Base-by-base conservation (phyloP, 2,329 filamentous ascomycete genomes). In the Cadophora malorum region DNA sequence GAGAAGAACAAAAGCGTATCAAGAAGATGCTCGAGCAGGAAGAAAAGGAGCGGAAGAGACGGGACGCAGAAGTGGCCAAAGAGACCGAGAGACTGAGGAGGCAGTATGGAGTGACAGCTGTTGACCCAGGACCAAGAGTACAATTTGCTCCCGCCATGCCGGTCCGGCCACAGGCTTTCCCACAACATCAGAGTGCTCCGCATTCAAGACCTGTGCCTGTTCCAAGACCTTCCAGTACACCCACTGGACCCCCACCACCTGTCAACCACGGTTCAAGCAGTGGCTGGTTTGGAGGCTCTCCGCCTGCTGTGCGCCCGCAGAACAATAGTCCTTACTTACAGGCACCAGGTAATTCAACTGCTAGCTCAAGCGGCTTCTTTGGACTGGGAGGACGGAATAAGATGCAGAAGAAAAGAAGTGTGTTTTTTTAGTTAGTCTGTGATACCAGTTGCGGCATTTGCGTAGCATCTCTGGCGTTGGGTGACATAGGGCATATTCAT, bases 61-160 rank as follows among this genome's bases (percentile, higher is more conserved):
- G 83, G 67, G 85, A 90, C 38, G 86, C 84, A 10, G 86, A 87
- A 72, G 81, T 94, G 0, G 90, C 94, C 23, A 86, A 85, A 70
- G 95, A 99, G 80, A 98, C 96, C 0, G 93, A 96, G 77, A 85
- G 94, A 1, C 82, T 99, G 45, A 83, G 87, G 25, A 86, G 83
- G 72, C 79, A 90, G 73, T 94, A 92, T 74, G 91, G 91, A 10
- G 74, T 78, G 21, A 60, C 65, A 4, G 69, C 56, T n/a, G 47
- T 50, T 31, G 33, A 35, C 21, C 52, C 59, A 12, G 63, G 60
- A 21, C 64, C 67, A 23, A 56, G 47, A 14, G 69, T 72, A 3
- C 66, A 67, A 31, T 70, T 63, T 69, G 56, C 33, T 6, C 69
- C 72, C n/a, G 66, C 70, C 16, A 60, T 68, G 23, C 69, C 70